Conservation (phyloP, 208 protist species). For the Trichomonas tenax region DNA sequence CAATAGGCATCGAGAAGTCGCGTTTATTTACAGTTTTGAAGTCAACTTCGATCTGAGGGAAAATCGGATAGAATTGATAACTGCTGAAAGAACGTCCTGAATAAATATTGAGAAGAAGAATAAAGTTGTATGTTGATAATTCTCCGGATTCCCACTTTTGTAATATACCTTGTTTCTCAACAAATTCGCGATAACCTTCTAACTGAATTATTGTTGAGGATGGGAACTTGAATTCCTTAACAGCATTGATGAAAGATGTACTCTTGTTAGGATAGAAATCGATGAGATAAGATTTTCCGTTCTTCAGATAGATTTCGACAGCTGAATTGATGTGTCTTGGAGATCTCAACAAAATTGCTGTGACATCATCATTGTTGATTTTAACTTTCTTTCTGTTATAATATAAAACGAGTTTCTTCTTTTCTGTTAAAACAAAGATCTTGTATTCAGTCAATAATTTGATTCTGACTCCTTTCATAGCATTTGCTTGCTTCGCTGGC, state of each 20-base stretch:
- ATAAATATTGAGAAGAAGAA: neutral
- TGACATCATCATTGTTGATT: neutral
- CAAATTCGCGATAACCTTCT: neutral
- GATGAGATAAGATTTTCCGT: neutral
- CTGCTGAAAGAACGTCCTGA: neutral
- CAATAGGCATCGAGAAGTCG: neutral
- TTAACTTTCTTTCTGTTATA: neutral
- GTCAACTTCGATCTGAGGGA: neutral
- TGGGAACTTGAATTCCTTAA: neutral
- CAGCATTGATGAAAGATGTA: neutral
- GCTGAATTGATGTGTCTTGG: neutral
- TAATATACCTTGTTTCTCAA: neutral
- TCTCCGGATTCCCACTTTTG: neutral
- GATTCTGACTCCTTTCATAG: neutral
- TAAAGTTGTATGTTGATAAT: neutral
- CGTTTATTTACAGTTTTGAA: neutral
- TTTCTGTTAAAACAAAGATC: neutral
- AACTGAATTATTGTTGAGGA: neutral
- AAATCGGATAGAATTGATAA: neutral
- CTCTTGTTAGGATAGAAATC: neutral
- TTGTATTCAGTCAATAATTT: neutral
- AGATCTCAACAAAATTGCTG: neutral
- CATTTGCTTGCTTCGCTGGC: too few relatives aligned
- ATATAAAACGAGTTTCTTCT: neutral
- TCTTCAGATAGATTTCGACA: neutral